Conservation (phyloP, 345 rosid species). For the Noccaea bulbosa region DNA sequence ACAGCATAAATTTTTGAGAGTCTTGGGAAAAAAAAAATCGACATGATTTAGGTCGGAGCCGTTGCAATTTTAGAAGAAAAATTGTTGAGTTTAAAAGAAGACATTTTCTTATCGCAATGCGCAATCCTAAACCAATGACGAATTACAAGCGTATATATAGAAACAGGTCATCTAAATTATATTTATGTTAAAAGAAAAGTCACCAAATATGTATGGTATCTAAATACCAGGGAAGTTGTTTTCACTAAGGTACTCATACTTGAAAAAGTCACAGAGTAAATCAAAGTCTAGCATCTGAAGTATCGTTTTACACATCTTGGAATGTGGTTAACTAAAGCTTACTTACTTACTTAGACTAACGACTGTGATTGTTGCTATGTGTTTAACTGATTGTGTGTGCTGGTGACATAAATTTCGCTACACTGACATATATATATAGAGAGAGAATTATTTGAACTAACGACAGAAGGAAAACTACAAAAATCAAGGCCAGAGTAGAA, state of each 20-base stretch:
- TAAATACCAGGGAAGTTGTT: neutral
- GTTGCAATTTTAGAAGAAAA: neutral
- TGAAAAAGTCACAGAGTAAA: neutral
- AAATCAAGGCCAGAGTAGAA: conserved; percentile 8
- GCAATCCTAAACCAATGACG: neutral
- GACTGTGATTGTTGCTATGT: conserved; percentile 7
- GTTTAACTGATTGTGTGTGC: conserved; percentile 6
- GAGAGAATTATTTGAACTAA: neutral
- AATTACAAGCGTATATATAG: neutral
- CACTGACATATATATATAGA: conserved; percentile 2
- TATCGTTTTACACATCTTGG: conserved; percentile 9
- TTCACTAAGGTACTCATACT: neutral
- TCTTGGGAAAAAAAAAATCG: neutral
- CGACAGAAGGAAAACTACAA: neutral
- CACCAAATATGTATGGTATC: neutral
- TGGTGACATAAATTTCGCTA: neutral
- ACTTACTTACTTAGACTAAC: neutral
- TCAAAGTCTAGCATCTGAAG: conserved; percentile 1
- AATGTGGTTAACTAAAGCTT: neutral
- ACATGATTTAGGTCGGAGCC: neutral
- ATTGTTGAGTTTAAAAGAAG: conserved; percentile 4
- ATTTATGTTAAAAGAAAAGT: neutral
- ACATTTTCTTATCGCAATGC: neutral
- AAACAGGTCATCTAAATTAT: neutral
- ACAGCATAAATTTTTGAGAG: neutral